A percentile compares a stretch with the other conserved stretches of the same genome.
These are phyloP conservation scores for Leishmania gerbilli DNA, from an alignment of 208 protist genomes.

Conservation along the genomic window DNA sequence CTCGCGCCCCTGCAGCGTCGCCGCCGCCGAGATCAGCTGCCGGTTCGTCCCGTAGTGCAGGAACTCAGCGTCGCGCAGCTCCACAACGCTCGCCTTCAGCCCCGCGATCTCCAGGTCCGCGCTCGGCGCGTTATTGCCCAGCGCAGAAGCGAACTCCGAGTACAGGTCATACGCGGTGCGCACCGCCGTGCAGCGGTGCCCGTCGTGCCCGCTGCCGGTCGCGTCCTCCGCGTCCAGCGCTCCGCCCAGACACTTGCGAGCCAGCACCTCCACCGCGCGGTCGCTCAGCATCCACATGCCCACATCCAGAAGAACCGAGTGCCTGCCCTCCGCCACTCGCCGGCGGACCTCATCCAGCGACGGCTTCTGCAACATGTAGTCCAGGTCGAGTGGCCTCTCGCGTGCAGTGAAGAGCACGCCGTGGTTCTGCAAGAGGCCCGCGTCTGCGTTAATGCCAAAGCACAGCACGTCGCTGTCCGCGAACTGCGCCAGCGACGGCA, in stretches of 20 bases:
- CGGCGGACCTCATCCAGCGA: conserved; percentile 29
- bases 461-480: conserved; percentile 54
- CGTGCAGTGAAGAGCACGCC: conserved; percentile 50
- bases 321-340: conserved; percentile 7
- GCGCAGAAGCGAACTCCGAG: conserved; percentile 38
- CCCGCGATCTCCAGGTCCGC: conserved; percentile 9
- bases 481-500: conserved; percentile 18
- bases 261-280: conserved; percentile 37
- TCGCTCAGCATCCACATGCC: conserved; percentile 61
- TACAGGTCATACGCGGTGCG: conserved; percentile 44
- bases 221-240: conserved; percentile 1
- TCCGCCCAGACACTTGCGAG: conserved; percentile 21
- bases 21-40: conserved; percentile 41
- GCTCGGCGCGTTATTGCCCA: conserved; percentile 24
- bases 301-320: conserved; percentile 34
- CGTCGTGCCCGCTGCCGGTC: not conserved
- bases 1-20: conserved; percentile 28
- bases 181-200: conserved; percentile 12
- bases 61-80: conserved; percentile 36
- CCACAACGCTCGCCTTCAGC: conserved; percentile 40
- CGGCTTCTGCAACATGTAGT: conserved; percentile 67
- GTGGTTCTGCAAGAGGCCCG: conserved; percentile 27
- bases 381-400: conserved; percentile 24
- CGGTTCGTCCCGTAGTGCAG: conserved; percentile 48
- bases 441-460: conserved; percentile 34